Evolutionary conservation across 495 filamentous ascomycete species (phyloP), one percentile per base, ranked within the genome.

Genomic region (Trichodelitschia bisporula): DNA sequence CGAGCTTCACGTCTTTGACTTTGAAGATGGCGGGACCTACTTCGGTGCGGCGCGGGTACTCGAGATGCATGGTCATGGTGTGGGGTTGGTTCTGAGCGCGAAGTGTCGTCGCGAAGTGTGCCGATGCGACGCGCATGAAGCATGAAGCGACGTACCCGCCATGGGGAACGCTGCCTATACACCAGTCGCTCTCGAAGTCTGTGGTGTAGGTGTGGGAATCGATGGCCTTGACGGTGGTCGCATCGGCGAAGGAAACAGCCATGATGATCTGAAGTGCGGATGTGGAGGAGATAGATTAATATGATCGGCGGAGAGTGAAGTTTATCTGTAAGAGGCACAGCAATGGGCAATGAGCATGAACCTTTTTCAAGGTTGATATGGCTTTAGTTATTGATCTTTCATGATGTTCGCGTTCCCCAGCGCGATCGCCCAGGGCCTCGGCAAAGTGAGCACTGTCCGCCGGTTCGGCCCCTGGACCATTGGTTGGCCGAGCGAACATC

Each of bases 81-180:
- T 74, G 55, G 17, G 66, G 57, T 51, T 74, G 69, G 39, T 65
- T 58, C 28, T 64, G 62, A 0, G 49, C 48, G 19, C 58, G 41
- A 32, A 78, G 66, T 6, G 70, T 65, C 17, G 64, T 69, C 25
- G 41, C 44, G 51, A 77, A 78, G 48, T 84, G 74, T 10, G 50
- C 55, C 2, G 48, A 45, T 4, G 67, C 65, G 14, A 72, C 61
- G 11, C 53, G 49, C 40, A 77, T 60, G 35, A 89, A 48, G 32
- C 66, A 46, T 3, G 70, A 55, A 13, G 70, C 69, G 8, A 74
- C 67, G 41, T 73, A 84, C 28, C 79, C 80, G 35, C 78, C 79
- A 41, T 91, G 77, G 13, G 77, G 77, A 3, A 91, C 79, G 77
- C 59, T 59, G 28, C 76, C 77, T 37, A 82, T 77, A 36, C 62